phyloP scores from a whole-genome alignment of 306 rosid species.

The Fragaria ananassa region DNA sequence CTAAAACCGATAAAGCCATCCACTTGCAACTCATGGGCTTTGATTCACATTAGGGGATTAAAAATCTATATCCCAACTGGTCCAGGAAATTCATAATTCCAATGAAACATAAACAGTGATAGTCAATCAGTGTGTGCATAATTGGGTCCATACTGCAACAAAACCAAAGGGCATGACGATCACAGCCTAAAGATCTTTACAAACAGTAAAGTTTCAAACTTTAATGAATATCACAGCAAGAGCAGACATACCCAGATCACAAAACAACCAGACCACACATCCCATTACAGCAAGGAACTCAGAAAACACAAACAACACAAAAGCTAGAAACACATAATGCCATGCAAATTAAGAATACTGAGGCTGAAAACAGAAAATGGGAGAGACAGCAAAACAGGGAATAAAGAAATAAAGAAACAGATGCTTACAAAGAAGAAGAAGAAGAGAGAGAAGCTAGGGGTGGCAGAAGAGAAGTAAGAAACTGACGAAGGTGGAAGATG shows the following conservation, averaged over 20 bases:
- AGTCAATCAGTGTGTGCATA: constrained; percentile 28
- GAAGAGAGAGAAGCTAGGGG: constrained; percentile 19
- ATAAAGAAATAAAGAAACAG: constrained; percentile 9
- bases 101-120: constrained; percentile 12
- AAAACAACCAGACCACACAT: constrained; percentile 35
- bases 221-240: constrained; percentile 26
- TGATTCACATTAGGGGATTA: constrained; percentile 19
- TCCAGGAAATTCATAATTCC: constrained; percentile 21
- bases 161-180: constrained; percentile 32
- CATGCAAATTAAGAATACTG: constrained; percentile 37
- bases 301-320: constrained; percentile 23
- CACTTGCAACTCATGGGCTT: constrained; percentile 28
- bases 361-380: constrained; percentile 17
- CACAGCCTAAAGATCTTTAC: constrained; percentile 32
- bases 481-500: constrained; percentile 53
- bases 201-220: constrained; percentile 20
- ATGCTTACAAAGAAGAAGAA: constrained; percentile 35
- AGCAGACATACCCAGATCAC: constrained; percentile 49
- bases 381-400: constrained; percentile 13
- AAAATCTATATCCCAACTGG: constrained; percentile 22
- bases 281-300: constrained; percentile 27
- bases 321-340: constrained; percentile 25
- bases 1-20: constrained; percentile 15
- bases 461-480: constrained; percentile 44
- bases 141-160: constrained; percentile 24